A percentile compares a stretch with the other conserved stretches of the same genome.
Evolutionary conservation across 2,329 filamentous ascomycete genomes (phyloP).

Genomic region (Parafenestella ontariensis): DNA sequence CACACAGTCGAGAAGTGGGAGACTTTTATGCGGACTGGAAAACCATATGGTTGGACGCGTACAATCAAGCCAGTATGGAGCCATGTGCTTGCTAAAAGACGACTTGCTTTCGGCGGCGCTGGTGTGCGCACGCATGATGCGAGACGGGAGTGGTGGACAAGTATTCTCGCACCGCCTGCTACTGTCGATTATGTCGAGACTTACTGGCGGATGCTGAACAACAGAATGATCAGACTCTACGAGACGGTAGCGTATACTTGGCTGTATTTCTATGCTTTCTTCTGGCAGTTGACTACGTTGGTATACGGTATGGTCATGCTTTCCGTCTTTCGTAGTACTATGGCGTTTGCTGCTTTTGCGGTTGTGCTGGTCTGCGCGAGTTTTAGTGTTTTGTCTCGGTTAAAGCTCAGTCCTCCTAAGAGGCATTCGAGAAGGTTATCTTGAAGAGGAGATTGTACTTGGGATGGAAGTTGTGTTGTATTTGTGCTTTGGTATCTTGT

Average conservation of each 20-base stretch:
- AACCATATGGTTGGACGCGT: conserved; percentile 14
- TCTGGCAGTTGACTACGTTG: conserved; percentile 14
- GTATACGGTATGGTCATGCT: conserved; percentile 11
- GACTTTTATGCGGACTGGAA: conserved; percentile 10
- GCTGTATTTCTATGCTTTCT: conserved; percentile 6
- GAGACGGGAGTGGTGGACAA: conserved; percentile 9
- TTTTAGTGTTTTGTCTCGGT: conserved; percentile 1
- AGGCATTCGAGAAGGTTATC: neutral
- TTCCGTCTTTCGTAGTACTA: conserved; percentile 5
- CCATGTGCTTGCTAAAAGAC: conserved; percentile 6
- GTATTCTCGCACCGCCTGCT: conserved; percentile 11
- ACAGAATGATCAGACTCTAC: neutral
- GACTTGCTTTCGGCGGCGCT: neutral
- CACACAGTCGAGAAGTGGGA: conserved; percentile 17
- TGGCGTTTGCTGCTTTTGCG: conserved; percentile 11
- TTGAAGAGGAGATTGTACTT: neutral
- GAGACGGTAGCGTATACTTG: neutral
- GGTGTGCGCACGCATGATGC: conserved; percentile 2
- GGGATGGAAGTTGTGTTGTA: too few species aligned
- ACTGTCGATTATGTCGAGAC: conserved; percentile 1
- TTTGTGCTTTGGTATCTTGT: too few species aligned
- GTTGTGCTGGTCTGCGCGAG: conserved; percentile 11
- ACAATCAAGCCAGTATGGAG: conserved; percentile 14
- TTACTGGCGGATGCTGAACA: neutral
- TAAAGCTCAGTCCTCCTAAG: neutral